Evolutionary conservation across 768 basidiomycete species (phyloP), one percentile per base, ranked within the genome.

Genomic region (Amanita fuliginea): DNA sequence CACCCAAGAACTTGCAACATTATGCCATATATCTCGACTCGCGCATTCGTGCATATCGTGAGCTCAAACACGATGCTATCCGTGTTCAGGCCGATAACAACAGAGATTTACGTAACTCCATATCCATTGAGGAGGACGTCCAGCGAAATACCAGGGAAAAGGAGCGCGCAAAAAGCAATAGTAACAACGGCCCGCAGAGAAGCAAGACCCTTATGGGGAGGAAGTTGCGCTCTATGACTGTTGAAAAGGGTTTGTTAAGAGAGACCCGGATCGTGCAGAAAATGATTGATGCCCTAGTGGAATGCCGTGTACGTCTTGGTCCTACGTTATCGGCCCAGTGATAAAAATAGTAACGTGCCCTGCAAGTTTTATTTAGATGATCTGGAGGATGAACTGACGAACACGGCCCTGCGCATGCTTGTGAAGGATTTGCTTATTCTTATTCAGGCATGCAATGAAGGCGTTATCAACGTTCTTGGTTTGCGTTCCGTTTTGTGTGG

Each of bases 371-470:
- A 95, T 62, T 67, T 92, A 36, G 95, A 97, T 56, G 83, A 96
- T 59, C 69, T 97, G 13, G 85, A 94, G 56, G 94, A 98, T 60
- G 89, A 95, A 59, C 75, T 98, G 35, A 89, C 84, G 0, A 83
- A 88, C 45, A 80, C 84, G 3, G 90, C 95, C 2, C 72, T 97
- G 46, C 76, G 89, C 37, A 90, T 99, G 86, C 75, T 97, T 24
- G 88, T 96, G 56, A 98, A 97, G 61, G 96, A 99, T 62, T 77
- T 98, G 2, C 76, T 98, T 46, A 88, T 97, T 48, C 72, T 98
- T 14, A 97, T 97, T 62, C 93, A 96, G 61, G 92, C 92, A 2
- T 86, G 91, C 36, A 99, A 99, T 57, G 96, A 99, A 60, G 96
- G 94, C 35, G 90, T 86, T 14, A 82, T 84, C 59, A 87, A 86